Percentiles rank a stretch among this genome's conserved stretches.
These are phyloP conservation scores for Leishmania guyanensis DNA, from an alignment of 208 protist genomes.

Conservation along the genomic window DNA sequence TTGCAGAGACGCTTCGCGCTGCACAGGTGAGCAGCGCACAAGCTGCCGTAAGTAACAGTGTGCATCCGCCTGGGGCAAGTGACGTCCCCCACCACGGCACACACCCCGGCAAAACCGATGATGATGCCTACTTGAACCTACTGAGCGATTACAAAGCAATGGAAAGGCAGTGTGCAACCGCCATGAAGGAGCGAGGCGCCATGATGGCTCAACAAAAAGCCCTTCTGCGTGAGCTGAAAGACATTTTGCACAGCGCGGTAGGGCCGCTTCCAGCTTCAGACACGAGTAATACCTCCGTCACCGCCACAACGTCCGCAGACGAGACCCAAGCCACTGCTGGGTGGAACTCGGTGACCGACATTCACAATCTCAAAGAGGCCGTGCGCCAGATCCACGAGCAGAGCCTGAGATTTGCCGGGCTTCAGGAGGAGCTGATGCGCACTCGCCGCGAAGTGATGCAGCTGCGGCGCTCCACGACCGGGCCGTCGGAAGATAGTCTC, in stretches of 20 bases:
- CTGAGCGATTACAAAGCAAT: constrained; percentile 61
- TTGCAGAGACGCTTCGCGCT: constrained; percentile 32
- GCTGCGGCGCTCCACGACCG: constrained; percentile 18
- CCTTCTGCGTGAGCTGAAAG: constrained; percentile 25
- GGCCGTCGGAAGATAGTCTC: constrained; percentile 26
- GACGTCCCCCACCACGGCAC: neutral
- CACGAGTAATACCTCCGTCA: neutral
- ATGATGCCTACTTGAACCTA: constrained; percentile 48
- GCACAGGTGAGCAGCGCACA: neutral
- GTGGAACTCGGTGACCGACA: constrained; percentile 2
- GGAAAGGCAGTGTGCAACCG: constrained; percentile 18
- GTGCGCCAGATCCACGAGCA: constrained; percentile 21
- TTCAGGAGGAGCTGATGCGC: constrained; percentile 24
- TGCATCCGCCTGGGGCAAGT: neutral
- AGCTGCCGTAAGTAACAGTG: neutral
- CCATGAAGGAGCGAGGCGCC: constrained; percentile 34
- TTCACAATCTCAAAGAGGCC: constrained; percentile 4
- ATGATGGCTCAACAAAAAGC: constrained; percentile 37
- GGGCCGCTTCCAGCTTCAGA: neutral
- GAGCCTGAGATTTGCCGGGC: neutral
- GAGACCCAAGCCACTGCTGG: neutral
- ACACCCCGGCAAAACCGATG: neutral
- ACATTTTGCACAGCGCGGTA: constrained; percentile 6
- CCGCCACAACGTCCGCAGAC: neutral
- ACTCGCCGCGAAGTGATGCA: constrained; percentile 19